A percentile compares a stretch with the other conserved stretches of the same genome.
phyloP scores from a whole-genome alignment of 2,329 filamentous ascomycete genomes.

The Neonectria sp. region DNA sequence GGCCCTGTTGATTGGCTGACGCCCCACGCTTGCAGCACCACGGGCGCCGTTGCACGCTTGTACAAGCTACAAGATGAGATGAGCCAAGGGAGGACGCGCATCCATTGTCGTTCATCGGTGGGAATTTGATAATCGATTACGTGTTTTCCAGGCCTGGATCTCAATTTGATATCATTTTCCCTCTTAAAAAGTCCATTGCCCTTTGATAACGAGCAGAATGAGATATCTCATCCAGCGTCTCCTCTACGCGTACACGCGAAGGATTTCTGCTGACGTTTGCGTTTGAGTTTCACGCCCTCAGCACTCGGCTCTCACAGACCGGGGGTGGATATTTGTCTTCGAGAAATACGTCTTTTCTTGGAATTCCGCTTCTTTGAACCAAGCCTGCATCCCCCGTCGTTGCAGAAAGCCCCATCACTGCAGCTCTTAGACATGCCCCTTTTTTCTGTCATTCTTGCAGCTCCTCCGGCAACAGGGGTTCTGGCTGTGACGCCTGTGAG shows the following conservation, averaged over 20 bases:
- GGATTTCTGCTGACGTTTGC: not conserved
- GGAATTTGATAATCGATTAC: not conserved
- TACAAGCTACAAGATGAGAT: not conserved
- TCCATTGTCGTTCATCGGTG: not conserved
- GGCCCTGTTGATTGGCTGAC: conserved; percentile 39
- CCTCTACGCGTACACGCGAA: not conserved
- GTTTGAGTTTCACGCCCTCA: not conserved
- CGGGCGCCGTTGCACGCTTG: conserved; percentile 13
- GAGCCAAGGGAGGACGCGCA: not conserved
- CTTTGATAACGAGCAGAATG: not conserved
- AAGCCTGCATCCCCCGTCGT: not conserved
- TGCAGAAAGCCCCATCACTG: not conserved
- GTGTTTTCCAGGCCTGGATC: no score
- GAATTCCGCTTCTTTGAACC: not conserved
- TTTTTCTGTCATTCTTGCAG: not conserved
- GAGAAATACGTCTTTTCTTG: not conserved
- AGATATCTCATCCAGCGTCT: not conserved
- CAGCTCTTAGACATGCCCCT: not conserved
- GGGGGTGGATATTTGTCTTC: no score
- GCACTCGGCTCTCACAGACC: not conserved
- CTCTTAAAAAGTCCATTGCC: not conserved
- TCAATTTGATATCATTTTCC: not conserved
- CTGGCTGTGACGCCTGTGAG: not conserved
- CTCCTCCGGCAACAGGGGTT: no score
- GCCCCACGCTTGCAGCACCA: not conserved